Percentiles rank a stretch among this genome's conserved stretches.
phyloP scores from a whole-genome alignment of 345 rosid species.

The Noccaea bulbosa region DNA sequence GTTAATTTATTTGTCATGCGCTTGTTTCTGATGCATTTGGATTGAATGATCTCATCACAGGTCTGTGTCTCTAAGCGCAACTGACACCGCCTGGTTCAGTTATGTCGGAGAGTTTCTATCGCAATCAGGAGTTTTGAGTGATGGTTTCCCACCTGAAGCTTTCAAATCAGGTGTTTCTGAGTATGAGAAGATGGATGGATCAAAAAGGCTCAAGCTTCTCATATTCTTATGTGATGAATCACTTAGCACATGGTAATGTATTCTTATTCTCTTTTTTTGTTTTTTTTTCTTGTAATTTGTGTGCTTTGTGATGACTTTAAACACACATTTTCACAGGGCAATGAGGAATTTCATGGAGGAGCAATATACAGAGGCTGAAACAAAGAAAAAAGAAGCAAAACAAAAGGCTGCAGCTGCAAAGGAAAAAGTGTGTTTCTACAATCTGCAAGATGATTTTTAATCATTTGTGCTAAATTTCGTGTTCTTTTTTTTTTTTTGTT shows the following conservation, averaged over 20 bases:
- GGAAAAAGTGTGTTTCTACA: conserved; percentile 59
- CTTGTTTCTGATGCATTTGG: conserved; percentile 7
- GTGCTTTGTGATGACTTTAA: background rate
- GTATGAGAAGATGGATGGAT: conserved; percentile 44
- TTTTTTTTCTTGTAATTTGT: conserved; percentile 1
- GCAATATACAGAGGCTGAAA: conserved; percentile 41
- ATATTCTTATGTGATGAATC: conserved; percentile 62
- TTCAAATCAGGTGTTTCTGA: conserved; percentile 45
- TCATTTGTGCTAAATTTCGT: background rate
- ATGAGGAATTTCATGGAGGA: conserved; percentile 22
- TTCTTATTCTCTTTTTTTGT: background rate
- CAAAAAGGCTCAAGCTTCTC: conserved; percentile 50
- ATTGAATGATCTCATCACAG: conserved; percentile 39
- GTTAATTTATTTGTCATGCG: background rate
- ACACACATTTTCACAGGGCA: background rate
- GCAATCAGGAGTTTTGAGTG: conserved; percentile 42
- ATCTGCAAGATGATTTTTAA: background rate
- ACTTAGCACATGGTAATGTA: conserved; percentile 45
- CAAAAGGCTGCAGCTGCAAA: conserved; percentile 52
- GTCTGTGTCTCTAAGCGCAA: conserved; percentile 51
- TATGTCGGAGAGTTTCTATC: conserved; percentile 51
- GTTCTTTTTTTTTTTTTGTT: background rate
- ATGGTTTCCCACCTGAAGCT: conserved; percentile 35
- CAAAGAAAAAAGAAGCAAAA: conserved; percentile 8
- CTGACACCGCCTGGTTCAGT: conserved; percentile 57